A percentile compares a stretch with the other conserved stretches of the same genome.
Conservation (phyloP, 1,139 yeast genomes). For the Debaryomyces sp. region DNA sequence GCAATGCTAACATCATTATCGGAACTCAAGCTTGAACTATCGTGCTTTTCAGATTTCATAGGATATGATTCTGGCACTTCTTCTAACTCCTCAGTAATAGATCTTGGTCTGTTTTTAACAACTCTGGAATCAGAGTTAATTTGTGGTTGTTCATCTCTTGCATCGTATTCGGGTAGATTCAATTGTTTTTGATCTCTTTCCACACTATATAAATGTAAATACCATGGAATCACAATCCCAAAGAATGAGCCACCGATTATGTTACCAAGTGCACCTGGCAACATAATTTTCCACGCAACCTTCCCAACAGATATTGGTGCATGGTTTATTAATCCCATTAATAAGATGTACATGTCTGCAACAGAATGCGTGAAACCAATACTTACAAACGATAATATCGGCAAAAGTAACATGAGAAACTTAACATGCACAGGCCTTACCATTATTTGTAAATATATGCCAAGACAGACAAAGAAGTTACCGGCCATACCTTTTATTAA, state of each 20-base stretch:
- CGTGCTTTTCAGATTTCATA: constrained; percentile 7
- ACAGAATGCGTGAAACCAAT: constrained; percentile 79
- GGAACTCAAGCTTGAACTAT: neutral
- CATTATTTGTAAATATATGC: constrained; percentile 74
- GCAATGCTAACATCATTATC: neutral
- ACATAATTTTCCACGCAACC: constrained; percentile 70
- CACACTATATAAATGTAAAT: constrained; percentile 67
- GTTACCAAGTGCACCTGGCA: constrained; percentile 73
- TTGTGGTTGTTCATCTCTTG: constrained; percentile 79
- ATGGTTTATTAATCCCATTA: constrained; percentile 67
- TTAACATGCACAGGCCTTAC: constrained; percentile 83
- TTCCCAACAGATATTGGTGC: constrained; percentile 62
- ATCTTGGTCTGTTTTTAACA: constrained; percentile 42
- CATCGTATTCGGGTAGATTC: constrained; percentile 66
- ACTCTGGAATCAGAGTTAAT: constrained; percentile 76
- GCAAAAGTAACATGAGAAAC: constrained; percentile 61
- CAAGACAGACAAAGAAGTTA: constrained; percentile 73
- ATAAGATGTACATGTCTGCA: constrained; percentile 74
- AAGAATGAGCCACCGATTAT: constrained; percentile 70
- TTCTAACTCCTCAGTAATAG: constrained; percentile 11
- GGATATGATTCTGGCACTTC: constrained; percentile 8
- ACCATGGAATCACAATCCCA: constrained; percentile 65
- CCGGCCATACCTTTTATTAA: constrained; percentile 71
- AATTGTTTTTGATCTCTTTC: constrained; percentile 64
- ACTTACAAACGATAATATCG: constrained; percentile 72